Base-by-base conservation (phyloP, 805 yeast genomes). In the Yarrowia sp. region DNA sequence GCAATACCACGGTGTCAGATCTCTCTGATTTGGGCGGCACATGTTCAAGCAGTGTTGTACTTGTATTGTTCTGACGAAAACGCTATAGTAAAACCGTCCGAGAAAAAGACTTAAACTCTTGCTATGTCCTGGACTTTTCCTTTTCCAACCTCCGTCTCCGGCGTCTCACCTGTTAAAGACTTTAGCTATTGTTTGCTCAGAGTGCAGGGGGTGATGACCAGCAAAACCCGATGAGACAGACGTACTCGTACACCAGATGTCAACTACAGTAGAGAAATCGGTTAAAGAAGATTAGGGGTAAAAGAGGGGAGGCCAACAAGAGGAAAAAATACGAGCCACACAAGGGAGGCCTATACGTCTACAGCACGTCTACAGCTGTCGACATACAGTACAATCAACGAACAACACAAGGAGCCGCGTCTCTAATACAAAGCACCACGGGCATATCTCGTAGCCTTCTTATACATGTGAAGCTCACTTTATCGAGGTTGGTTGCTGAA, bases 201-300 rank as follows among this genome's bases (percentile, higher is more conserved):
- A 26, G 52, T 48, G 52, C 36, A 30, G 52, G 52, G 52, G 52
- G n/a, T n/a, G n/a, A 19, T 30, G 36, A 28, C 52, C 52, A 48
- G 36, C 35, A 30, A 43, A 43, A 16, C 36, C 36, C 52, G 52
- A 48, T 48, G 52, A 48, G 52, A 48, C 36, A 36, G 40, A 36
- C 36, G 3, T 14, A 12, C 36, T n/a, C 36, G 3, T 14, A 12
- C 36, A 33, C 12, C n/a, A n/a, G 40, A 36, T 21, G 40, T 36
- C 36, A 33, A 33, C 17, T 33, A 33, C 4, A 12, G 36, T 7
- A 17, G 8, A 26, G 30, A 26, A 26, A 26, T 14, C 36, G 14
- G 11, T 5, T 33, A 33, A 33, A 12, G 36, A 33, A 28, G 24
- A 28, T 48, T 48, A 48, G 52, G 52, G 52, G 52, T 48, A 48